A percentile compares a stretch with the other conserved stretches of the same genome.
These are phyloP conservation scores for Exophiala calicioides DNA, from an alignment of 2,329 filamentous ascomycete genomes.

Conservation along the genomic window DNA sequence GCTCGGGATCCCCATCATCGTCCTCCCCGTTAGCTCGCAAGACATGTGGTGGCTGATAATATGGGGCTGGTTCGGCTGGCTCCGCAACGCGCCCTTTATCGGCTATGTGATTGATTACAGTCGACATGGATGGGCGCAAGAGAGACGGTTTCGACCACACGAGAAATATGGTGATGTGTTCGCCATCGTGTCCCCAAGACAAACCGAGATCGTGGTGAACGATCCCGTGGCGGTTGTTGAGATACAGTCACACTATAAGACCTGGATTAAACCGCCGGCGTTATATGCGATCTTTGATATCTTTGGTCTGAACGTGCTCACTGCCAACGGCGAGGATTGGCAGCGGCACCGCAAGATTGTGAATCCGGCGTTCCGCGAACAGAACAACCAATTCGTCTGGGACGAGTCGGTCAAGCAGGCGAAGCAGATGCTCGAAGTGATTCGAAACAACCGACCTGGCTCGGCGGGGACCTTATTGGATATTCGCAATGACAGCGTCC, in stretches of 20 bases:
- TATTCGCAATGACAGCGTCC: slow-evolving; percentile 37
- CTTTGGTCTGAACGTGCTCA: slow-evolving; percentile 20
- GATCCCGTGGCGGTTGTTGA: slow-evolving; percentile 16
- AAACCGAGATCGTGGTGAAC: slow-evolving; percentile 22
- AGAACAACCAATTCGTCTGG: slow-evolving; percentile 45
- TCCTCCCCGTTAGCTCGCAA: slow-evolving; percentile 21
- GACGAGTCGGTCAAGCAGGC: slow-evolving; percentile 38
- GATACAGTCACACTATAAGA: slow-evolving; percentile 18
- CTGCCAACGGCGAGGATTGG: slow-evolving; percentile 39
- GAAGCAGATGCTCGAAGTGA: slow-evolving; percentile 33
- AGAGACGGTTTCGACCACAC: slow-evolving; percentile 14
- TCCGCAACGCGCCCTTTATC: slow-evolving; percentile 9
- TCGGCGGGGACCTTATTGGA: slow-evolving; percentile 6
- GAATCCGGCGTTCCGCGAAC: slow-evolving; percentile 48
- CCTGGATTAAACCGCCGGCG: slow-evolving; percentile 17
- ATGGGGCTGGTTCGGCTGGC: slow-evolving; percentile 4
- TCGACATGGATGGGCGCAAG: slow-evolving; percentile 17
- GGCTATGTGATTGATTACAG: slow-evolving; percentile 11
- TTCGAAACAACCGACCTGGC: not conserved
- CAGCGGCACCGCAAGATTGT: slow-evolving; percentile 47
- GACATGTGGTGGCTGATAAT: slow-evolving; percentile 18
- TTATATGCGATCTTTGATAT: slow-evolving; percentile 24
- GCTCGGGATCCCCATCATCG: slow-evolving; percentile 20
- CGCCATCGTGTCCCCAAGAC: slow-evolving; percentile 13
- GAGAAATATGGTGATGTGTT: slow-evolving; percentile 18